Evolutionary conservation across 2,329 filamentous ascomycete species (phyloP).

Genomic region (Talaromyces funiculosus): DNA sequence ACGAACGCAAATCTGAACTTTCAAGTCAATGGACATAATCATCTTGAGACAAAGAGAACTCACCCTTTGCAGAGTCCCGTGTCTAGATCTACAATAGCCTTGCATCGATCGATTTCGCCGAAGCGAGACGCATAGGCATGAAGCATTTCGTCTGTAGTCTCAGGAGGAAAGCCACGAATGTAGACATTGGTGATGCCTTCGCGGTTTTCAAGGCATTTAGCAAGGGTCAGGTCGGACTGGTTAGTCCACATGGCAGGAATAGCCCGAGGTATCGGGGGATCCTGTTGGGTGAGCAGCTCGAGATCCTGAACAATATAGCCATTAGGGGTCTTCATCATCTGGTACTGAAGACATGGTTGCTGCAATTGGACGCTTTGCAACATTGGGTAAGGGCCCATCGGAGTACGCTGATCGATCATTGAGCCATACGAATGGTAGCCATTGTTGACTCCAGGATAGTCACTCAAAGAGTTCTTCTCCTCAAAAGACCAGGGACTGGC

Average conservation of each 20-base stretch:
- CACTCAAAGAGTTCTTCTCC: conserved; percentile 51
- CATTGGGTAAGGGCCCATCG: conserved; percentile 39
- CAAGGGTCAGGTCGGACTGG: conserved; percentile 80
- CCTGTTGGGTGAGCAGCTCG: conserved; percentile 62
- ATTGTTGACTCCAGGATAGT: conserved; percentile 55
- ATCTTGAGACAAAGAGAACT: conserved; percentile 24
- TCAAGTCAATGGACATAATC: conserved; percentile 20
- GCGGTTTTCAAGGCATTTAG: conserved; percentile 90
- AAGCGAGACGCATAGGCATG: conserved; percentile 79
- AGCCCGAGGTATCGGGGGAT: conserved; percentile 79
- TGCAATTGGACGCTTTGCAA: conserved; percentile 57
- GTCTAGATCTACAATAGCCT: conserved; percentile 94
- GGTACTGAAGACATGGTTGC: conserved; percentile 33
- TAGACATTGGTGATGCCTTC: conserved; percentile 97
- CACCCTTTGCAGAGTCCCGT: conserved; percentile 96
- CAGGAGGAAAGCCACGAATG: conserved; percentile 90
- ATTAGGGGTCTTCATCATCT: conserved; percentile 43
- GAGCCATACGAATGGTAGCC: conserved; percentile 51
- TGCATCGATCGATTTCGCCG: conserved; percentile 90
- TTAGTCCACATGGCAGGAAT: conserved; percentile 81
- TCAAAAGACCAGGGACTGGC: conserved; percentile 40
- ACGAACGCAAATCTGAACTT: conserved; percentile 82
- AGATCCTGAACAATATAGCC: conserved; percentile 48
- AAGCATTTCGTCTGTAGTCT: conserved; percentile 88
- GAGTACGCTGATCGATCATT: conserved; percentile 55